These are phyloP conservation scores for Arabis hirsuta DNA, from an alignment of 345 rosid genomes.

Conservation along the genomic window DNA sequence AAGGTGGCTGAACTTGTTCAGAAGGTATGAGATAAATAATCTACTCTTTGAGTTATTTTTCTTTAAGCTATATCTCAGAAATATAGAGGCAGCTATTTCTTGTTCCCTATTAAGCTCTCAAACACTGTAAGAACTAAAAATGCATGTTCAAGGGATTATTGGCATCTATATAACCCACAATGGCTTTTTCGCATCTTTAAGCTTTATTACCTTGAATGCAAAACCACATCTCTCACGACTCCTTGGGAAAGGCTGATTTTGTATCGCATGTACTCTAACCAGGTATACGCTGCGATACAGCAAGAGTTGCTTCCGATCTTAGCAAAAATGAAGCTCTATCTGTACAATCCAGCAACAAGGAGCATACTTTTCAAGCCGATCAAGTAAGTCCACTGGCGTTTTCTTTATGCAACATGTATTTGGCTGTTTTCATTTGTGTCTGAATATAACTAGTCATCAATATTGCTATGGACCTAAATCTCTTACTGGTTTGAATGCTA, in stretches of 20 bases:
- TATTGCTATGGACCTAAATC: background rate
- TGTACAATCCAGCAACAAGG: constrained; percentile 84
- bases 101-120: constrained; percentile 25
- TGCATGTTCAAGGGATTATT: constrained; percentile 22
- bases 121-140: constrained; percentile 19
- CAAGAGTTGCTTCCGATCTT: constrained; percentile 73
- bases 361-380: constrained; percentile 91
- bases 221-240: background rate
- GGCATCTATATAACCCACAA: constrained; percentile 5
- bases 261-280: constrained; percentile 33
- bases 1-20: constrained; percentile 94
- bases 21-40: constrained; percentile 58
- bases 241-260: constrained; percentile 11
- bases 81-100: constrained; percentile 8
- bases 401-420: constrained; percentile 1
- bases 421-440: constrained; percentile 11
- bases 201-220: constrained; percentile 17
- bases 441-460: no score
- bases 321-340: constrained; percentile 90
- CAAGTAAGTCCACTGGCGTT: constrained; percentile 57
- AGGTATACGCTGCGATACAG: constrained; percentile 78
- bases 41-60: background rate
- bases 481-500: constrained; percentile 19
- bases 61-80: constrained; percentile 3
- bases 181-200: constrained; percentile 2